Conservation (phyloP, 495 filamentous ascomycete species). For the Staphylotrichum longicolle region DNA sequence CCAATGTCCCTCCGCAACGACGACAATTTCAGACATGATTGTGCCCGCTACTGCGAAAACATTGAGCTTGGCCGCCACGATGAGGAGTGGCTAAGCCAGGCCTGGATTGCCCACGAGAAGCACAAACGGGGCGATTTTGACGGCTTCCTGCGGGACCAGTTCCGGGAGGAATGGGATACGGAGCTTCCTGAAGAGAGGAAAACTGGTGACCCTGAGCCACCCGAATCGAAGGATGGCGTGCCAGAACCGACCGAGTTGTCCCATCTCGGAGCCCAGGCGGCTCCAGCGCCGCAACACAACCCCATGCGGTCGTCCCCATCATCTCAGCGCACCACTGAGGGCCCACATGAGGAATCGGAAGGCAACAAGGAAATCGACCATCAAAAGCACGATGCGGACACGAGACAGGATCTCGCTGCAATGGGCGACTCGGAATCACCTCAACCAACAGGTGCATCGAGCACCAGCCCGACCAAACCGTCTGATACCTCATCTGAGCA, state of each 20-base stretch:
- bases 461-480: neutral
- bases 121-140: conserved; percentile 69
- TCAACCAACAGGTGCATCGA: neutral
- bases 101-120: conserved; percentile 59
- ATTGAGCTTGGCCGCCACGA: conserved; percentile 61
- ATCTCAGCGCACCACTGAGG: neutral
- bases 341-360: neutral
- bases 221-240: neutral
- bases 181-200: conserved; percentile 41
- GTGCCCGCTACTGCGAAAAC: conserved; percentile 48
- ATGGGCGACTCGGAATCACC: neutral
- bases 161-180: conserved; percentile 69
- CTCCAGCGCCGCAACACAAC: neutral
- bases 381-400: too few species aligned
- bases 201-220: neutral
- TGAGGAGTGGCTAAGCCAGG: conserved; percentile 64
- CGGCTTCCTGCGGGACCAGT: conserved; percentile 61
- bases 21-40: conserved; percentile 47
- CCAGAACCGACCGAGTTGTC: neutral
- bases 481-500: neutral
- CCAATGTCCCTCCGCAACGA: conserved; percentile 39
- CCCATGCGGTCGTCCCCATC: neutral
- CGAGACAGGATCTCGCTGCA: too few species aligned
- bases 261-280: neutral
- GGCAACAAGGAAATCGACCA: neutral